Evolutionary conservation across 805 yeast genomes (phyloP).

Genomic region (Middelhovenomyces tepae): DNA sequence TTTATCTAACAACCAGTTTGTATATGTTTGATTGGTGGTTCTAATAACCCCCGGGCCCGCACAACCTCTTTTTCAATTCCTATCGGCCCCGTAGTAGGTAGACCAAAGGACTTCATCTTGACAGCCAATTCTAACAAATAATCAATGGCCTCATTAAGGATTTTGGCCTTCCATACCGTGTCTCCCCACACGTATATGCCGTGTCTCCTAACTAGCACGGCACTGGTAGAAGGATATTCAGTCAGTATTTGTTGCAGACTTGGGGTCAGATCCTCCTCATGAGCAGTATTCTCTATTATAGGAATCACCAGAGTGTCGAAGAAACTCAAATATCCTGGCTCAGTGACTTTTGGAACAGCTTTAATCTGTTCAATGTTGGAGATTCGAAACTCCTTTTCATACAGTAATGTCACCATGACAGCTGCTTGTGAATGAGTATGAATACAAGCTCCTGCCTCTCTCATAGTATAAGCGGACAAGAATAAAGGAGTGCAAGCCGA

Average conservation of each 20-base stretch:
- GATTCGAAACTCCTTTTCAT: conserved; percentile 62
- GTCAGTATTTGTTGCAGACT: conserved; percentile 53
- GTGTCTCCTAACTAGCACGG: conserved; percentile 85
- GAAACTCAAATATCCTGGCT: conserved; percentile 60
- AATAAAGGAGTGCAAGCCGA: conserved; percentile 91
- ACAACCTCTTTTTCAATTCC: conserved; percentile 24
- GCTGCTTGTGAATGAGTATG: conserved; percentile 92
- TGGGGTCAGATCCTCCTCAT: conserved; percentile 68
- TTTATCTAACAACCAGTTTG: no score
- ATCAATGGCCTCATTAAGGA: conserved; percentile 88
- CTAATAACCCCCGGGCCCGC: no score
- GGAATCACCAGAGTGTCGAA: conserved; percentile 76
- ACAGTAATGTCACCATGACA: conserved; percentile 67
- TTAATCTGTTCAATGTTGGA: conserved; percentile 85
- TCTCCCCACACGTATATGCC: conserved; percentile 98
- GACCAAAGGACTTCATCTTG: conserved; percentile 65
- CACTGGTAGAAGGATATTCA: conserved; percentile 71
- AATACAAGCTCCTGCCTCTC: conserved; percentile 84
- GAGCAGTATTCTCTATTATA: conserved; percentile 83
- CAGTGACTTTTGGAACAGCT: conserved; percentile 67
- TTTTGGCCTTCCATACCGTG: conserved; percentile 83
- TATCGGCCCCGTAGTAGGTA: conserved; percentile 30
- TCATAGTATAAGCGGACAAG: conserved; percentile 54
- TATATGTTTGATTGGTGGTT: background rate
- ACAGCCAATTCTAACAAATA: conserved; percentile 78